These are phyloP conservation scores for Martiniozyma abietophila DNA, from an alignment of 805 yeast species.

Conservation along the genomic window DNA sequence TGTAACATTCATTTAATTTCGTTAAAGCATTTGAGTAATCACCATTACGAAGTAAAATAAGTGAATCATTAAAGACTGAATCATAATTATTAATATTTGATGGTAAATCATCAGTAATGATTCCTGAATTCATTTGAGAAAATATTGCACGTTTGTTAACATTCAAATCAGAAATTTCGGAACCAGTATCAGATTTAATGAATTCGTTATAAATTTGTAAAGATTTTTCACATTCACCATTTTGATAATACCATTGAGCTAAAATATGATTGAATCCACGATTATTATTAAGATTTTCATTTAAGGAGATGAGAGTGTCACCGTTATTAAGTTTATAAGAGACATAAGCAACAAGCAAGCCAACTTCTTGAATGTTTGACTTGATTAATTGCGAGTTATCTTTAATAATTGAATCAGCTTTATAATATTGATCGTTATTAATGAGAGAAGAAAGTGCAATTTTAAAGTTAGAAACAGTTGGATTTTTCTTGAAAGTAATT, in stretches of 20 bases:
- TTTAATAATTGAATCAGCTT: too few relatives aligned
- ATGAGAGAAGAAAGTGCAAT: too few relatives aligned
- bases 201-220: constrained; percentile 36
- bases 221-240: constrained; percentile 38
- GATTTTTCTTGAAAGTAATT: too few relatives aligned
- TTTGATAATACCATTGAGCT: constrained; percentile 44
- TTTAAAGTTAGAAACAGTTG: too few relatives aligned
- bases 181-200: constrained; percentile 25
- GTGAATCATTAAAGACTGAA: constrained; percentile 48
- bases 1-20: constrained; percentile 30
- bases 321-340: too few relatives aligned
- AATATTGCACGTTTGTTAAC: constrained; percentile 64
- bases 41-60: constrained; percentile 36
- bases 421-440: too few relatives aligned
- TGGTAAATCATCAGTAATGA: constrained; percentile 11
- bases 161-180: constrained; percentile 41
- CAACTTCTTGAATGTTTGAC: too few relatives aligned
- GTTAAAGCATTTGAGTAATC: constrained; percentile 32
- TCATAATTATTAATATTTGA: constrained; percentile 36
- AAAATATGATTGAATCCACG: constrained; percentile 36
- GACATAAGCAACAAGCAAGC: too few relatives aligned
- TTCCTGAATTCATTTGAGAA: constrained; percentile 32
- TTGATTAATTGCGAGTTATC: too few relatives aligned
- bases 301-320: too few relatives aligned
- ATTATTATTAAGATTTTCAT: too few relatives aligned